Evolutionary conservation across 768 basidiomycete species (phyloP), one percentile per base, ranked within the genome.

Genomic region (Serendipita sp.): DNA sequence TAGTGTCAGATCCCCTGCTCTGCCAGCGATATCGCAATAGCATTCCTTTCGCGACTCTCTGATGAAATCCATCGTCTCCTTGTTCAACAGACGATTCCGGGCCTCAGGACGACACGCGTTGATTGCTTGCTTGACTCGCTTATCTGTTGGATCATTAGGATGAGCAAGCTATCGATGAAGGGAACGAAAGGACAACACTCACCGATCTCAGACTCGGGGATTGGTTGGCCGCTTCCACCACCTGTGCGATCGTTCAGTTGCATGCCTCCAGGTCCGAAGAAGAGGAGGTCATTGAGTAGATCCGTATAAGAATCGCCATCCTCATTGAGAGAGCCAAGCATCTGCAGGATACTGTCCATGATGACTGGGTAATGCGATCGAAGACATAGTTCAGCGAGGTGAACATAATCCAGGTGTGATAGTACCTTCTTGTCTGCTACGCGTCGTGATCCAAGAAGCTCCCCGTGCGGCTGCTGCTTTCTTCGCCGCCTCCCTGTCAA

Each of bases 1-100:
- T n/a, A n/a, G n/a, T n/a, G n/a, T n/a, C n/a, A 90, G 72, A 69
- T 88, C 80, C 4, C 79, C 81, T n/a, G 76, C 75, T 44, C 78
- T 75, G 1, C 85, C 88, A 56, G 83, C 84, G 13, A 84, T 72
- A 71, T 91, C 90, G 65, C 89, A 91, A 68, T 91, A 92, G 2
- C 86, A 84, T 65, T 89, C 86, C 65, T 88, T 77, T 20, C 86
- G 68, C 5, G 82, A 82, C 69, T 90, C 88, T 66, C 80, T 85
- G 31, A 93, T 80, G 56, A 77, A 74, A 63, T 81, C 80, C 84
- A 89, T 85, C 43, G 81, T 76, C 68, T 84, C 76, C 50, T 81
- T 74, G 69, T 86, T 88, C 56, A 76, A 76, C 11, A 92, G 68
- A 16, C 86, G 67, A 58, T 81, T 77, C 3, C 78, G 77, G 26